Evolutionary conservation across 2,329 filamentous ascomycete species (phyloP), one percentile per base, ranked within the genome.

Genomic region (Phialocephala sp.): DNA sequence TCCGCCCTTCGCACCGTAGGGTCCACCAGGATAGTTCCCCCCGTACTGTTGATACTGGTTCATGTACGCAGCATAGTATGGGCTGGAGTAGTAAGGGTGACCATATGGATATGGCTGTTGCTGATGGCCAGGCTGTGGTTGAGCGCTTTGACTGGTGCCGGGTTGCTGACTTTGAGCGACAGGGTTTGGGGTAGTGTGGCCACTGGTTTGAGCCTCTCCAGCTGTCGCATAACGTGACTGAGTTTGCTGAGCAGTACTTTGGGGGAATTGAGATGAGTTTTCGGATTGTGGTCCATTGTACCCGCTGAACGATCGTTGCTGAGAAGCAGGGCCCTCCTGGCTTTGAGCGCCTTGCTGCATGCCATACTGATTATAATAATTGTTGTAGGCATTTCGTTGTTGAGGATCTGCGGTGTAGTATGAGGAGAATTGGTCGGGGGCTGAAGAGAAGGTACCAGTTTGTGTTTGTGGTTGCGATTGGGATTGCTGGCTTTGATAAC

Each of bases 151-250:
- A 63, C 79, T 82, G 68, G 80, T 78, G 9, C 76, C 77, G 66
- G 79, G 78, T 58, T 84, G 84, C 68, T 85, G 82, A 60, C 79
- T 81, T 66, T 84, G 84, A 66, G 87, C 78, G 47, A 89, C 84
- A 35, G 94, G 93, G 80, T 96, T 95, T 41, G 94, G 94, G 2
- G 94, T 97, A 74, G 91, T 94, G 78, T 95, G 91, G 54, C 93
- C 94, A 77, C 93, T 97, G 81, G 90, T 93, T 74, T 93, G 91
- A 68, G 87, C 85, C 63, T 97, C 93, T 68, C 87, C 83, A 66
- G 84, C 50, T 15, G 50, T 54, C 56, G 81, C 82, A 70, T 89
- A 89, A 61, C 88, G 85, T 4, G 87, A 85, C 69, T 84, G 85
- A 77, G 80, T 63, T 60, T 89, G 82, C 57, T 80, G 85, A 74